Conservation (phyloP, 352 stramenopile species). For the Globisporangium irregulare region DNA sequence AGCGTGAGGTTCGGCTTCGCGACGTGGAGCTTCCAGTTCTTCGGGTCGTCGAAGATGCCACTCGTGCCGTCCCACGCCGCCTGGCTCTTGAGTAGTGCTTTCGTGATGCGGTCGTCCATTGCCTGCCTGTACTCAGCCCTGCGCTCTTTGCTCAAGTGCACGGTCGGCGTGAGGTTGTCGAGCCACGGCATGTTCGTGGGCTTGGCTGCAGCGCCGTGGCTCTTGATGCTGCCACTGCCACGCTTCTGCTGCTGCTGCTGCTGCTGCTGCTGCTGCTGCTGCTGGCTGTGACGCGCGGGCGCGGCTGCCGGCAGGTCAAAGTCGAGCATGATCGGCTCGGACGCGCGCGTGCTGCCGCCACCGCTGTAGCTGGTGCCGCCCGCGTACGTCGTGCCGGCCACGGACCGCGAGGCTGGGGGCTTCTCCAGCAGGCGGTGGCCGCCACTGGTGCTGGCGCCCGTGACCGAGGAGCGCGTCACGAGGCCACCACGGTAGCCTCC, state of each 20-base stretch:
- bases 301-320: conserved; percentile 13
- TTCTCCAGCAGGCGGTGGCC: background rate
- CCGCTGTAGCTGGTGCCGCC: background rate
- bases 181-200: conserved; percentile 8
- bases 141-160: conserved; percentile 11
- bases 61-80: conserved; percentile 56
- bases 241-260: background rate
- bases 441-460: background rate
- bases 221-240: background rate
- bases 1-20: conserved; percentile 48
- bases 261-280: conserved; percentile 1
- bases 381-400: background rate
- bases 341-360: conserved; percentile 2
- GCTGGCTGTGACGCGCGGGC: background rate
- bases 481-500: conserved; percentile 5
- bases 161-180: conserved; percentile 13
- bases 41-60: conserved; percentile 58
- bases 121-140: conserved; percentile 9
- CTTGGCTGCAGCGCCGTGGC: background rate
- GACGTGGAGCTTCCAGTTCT: conserved; percentile 64
- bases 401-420: conserved; percentile 8
- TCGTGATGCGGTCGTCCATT: conserved; percentile 37
- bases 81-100: conserved; percentile 36
- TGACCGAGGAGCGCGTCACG: background rate
- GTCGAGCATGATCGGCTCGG: conserved; percentile 18